These are phyloP conservation scores for Psilocybe sp. DNA, from an alignment of 768 basidiomycete species.

Conservation along the genomic window DNA sequence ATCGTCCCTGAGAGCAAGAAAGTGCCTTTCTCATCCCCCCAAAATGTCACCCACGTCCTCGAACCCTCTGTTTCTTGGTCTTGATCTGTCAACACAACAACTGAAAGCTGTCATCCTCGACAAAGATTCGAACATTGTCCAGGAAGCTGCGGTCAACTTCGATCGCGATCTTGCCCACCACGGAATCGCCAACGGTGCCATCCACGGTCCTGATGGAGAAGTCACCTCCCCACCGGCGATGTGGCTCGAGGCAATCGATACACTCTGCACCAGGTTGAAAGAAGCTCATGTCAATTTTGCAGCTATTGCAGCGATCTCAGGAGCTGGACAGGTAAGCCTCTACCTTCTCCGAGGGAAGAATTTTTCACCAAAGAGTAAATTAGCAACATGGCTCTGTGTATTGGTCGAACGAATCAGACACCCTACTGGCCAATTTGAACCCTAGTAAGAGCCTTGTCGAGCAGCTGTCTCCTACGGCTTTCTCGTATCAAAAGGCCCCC, in stretches of 20 bases:
- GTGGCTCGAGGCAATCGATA: conserved; percentile 85
- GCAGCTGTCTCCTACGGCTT: conserved; percentile 63
- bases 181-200: conserved; percentile 63
- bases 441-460: conserved; percentile 45
- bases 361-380: conserved; percentile 1
- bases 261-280: conserved; percentile 64
- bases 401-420: conserved; percentile 61
- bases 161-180: conserved; percentile 75
- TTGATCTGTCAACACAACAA: conserved; percentile 86
- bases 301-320: conserved; percentile 63
- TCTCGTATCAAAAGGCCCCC: conserved; percentile 65
- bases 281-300: conserved; percentile 55
- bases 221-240: conserved; percentile 79
- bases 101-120: conserved; percentile 73
- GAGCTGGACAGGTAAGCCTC: conserved; percentile 68
- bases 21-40: neutral
- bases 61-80: conserved; percentile 60
- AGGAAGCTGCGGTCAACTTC: conserved; percentile 75
- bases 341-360: neutral
- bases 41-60: conserved; percentile 10
- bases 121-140: conserved; percentile 52
- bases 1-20: too few relatives aligned
- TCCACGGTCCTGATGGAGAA: conserved; percentile 66
- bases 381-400: conserved; percentile 89
- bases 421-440: conserved; percentile 52